Evolutionary conservation across 352 stramenopile species (phyloP).

Genomic region (Globisporangium okanoganense): DNA sequence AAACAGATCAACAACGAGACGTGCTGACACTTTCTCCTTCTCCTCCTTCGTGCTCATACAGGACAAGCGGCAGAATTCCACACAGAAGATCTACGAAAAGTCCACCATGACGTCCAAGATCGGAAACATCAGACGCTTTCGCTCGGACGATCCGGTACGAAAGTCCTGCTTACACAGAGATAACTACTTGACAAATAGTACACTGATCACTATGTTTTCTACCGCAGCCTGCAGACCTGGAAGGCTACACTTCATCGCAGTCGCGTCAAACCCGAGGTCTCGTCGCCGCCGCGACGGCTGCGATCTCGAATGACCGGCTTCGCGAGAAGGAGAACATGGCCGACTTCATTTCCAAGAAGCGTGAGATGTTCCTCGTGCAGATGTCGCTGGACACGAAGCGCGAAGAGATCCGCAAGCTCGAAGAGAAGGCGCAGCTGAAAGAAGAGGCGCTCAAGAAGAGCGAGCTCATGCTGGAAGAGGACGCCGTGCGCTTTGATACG

Average conservation of each 20-base stretch:
- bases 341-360: slow-evolving; percentile 96
- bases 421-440: slow-evolving; percentile 94
- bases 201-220: neutral
- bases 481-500: slow-evolving; percentile 94
- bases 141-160: slow-evolving; percentile 52
- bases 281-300: slow-evolving; percentile 70
- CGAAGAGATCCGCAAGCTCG: slow-evolving; percentile 95
- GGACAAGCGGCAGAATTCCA: slow-evolving; percentile 55
- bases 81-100: slow-evolving; percentile 90
- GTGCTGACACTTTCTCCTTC: neutral
- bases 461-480: slow-evolving; percentile 95
- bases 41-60: slow-evolving; percentile 1
- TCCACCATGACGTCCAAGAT: slow-evolving; percentile 74
- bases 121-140: slow-evolving; percentile 77
- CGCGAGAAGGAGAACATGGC: slow-evolving; percentile 95
- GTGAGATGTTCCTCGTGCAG: slow-evolving; percentile 96
- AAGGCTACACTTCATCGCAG: slow-evolving; percentile 61
- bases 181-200: no score
- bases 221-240: slow-evolving; percentile 31
- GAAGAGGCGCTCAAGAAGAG: slow-evolving; percentile 94
- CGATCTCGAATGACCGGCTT: slow-evolving; percentile 81
- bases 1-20: neutral
- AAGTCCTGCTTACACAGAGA: neutral
- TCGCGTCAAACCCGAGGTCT: slow-evolving; percentile 74
- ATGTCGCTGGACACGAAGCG: slow-evolving; percentile 96